Conservation (phyloP, 345 rosid species). For the Eutrema japonicum region DNA sequence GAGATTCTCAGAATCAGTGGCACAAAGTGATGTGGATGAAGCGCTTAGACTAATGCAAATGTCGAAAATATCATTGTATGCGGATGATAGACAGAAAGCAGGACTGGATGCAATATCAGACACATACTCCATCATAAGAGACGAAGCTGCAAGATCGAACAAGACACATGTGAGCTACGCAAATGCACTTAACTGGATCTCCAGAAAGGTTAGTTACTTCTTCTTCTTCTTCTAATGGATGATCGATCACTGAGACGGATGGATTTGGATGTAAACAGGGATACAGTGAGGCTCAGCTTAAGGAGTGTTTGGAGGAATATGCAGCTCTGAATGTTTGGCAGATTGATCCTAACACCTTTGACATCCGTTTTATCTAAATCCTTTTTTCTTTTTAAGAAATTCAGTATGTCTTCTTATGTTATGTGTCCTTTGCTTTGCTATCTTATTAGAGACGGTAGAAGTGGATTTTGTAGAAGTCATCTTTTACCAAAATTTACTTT, state of each 20-base stretch:
- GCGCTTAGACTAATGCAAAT: slow-evolving; percentile 97
- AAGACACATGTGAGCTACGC: slow-evolving; percentile 82
- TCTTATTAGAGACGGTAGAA: not conserved
- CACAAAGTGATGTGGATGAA: slow-evolving; percentile 98
- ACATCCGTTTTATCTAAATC: slow-evolving; percentile 82
- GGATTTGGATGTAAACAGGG: slow-evolving; percentile 62
- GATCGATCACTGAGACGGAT: slow-evolving; percentile 19
- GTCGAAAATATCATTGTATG: slow-evolving; percentile 95
- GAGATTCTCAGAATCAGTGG: slow-evolving; percentile 89
- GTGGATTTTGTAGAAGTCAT: slow-evolving; percentile 1
- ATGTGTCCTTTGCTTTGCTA: not conserved
- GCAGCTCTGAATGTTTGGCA: slow-evolving; percentile 97
- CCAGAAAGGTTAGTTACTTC: slow-evolving; percentile 76
- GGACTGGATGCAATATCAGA: slow-evolving; percentile 99
- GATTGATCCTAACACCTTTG: slow-evolving; percentile 89
- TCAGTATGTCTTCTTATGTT: not conserved
- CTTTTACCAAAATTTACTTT: not conserved
- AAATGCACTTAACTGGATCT: slow-evolving; percentile 95
- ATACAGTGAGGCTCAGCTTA: slow-evolving; percentile 96
- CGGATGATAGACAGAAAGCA: slow-evolving; percentile 85
- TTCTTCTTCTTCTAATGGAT: not conserved
- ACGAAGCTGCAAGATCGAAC: slow-evolving; percentile 91
- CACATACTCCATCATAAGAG: slow-evolving; percentile 90
- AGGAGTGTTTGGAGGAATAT: slow-evolving; percentile 97
- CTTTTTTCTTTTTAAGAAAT: not conserved